Percentiles rank a stretch among this genome's conserved stretches.
Evolutionary conservation across 768 basidiomycete genomes (phyloP).

Genomic region (Xanthoconium purpureum): DNA sequence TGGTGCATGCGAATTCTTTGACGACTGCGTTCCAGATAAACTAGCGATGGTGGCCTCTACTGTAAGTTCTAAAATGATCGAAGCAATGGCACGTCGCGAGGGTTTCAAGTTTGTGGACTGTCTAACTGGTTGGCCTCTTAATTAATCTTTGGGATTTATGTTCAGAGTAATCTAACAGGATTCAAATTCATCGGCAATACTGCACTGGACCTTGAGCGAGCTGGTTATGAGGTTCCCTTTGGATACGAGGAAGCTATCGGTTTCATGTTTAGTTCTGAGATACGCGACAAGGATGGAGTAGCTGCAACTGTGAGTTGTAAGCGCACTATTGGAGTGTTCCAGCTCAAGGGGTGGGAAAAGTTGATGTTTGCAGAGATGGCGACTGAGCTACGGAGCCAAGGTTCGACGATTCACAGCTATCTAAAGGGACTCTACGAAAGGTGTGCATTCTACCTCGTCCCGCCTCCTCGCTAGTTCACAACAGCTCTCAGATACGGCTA

Average conservation of each 20-base stretch:
- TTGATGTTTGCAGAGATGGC: slow-evolving; percentile 69
- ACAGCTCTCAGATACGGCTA: slow-evolving; percentile 59
- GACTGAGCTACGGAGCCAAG: slow-evolving; percentile 44
- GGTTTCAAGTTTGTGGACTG: slow-evolving; percentile 86
- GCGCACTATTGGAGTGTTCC: background rate
- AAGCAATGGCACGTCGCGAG: slow-evolving; percentile 67
- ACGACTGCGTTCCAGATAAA: slow-evolving; percentile 42
- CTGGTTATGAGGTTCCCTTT: slow-evolving; percentile 73
- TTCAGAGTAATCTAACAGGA: slow-evolving; percentile 40
- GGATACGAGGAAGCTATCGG: slow-evolving; percentile 94
- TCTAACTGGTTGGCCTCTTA: slow-evolving; percentile 57
- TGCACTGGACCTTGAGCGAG: slow-evolving; percentile 56
- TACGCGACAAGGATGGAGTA: slow-evolving; percentile 88
- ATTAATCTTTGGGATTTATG: background rate
- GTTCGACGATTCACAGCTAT: slow-evolving; percentile 53
- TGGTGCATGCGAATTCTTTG: slow-evolving; percentile 38
- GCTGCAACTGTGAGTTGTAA: slow-evolving; percentile 60
- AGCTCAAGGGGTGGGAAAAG: slow-evolving; percentile 34
- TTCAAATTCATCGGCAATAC: slow-evolving; percentile 92
- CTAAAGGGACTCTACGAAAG: slow-evolving; percentile 61
- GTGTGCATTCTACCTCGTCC: slow-evolving; percentile 35
- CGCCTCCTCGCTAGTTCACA: background rate
- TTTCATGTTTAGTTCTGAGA: slow-evolving; percentile 77
- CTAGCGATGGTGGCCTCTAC: slow-evolving; percentile 87
- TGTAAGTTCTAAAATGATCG: slow-evolving; percentile 89